Conservation (phyloP, 148 eudicot species). For the Heliosperma pusillum region DNA sequence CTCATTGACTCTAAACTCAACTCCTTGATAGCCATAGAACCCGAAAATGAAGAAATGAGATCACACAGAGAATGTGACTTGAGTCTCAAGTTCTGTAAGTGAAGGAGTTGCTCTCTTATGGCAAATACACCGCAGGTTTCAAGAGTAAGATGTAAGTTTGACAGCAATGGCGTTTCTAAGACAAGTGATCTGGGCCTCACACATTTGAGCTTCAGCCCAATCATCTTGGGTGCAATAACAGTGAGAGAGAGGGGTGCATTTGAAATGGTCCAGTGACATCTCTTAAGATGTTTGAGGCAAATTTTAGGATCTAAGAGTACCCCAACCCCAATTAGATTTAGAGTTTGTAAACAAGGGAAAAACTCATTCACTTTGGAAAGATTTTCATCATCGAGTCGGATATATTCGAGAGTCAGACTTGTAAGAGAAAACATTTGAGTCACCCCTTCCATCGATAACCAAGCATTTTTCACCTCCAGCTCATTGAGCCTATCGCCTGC, state of each 20-base stretch:
- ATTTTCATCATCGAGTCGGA: conserved; percentile 65
- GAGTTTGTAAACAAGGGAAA: conserved; percentile 48
- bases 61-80: conserved; percentile 31
- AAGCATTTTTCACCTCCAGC: conserved; percentile 57
- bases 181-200: conserved; percentile 43
- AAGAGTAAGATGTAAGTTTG: conserved; percentile 45
- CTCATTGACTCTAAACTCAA: conserved; percentile 36
- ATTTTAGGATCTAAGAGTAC: conserved; percentile 55
- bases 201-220: conserved; percentile 50
- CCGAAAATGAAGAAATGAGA: conserved; percentile 34
- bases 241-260: conserved; percentile 57
- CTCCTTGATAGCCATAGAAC: conserved; percentile 31
- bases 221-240: conserved; percentile 48
- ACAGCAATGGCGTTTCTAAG: conserved; percentile 48
- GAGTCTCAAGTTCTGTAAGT: conserved; percentile 41
- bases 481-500: conserved; percentile 49
- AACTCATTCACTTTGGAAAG: conserved; percentile 45
- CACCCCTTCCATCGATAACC: conserved; percentile 58
- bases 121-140: conserved; percentile 32
- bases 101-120: conserved; percentile 28
- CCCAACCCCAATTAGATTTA: conserved; percentile 68
- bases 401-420: conserved; percentile 55
- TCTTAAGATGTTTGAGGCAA: conserved; percentile 47
- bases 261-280: conserved; percentile 52
- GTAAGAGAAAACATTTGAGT: conserved; percentile 46